A percentile compares a stretch with the other conserved stretches of the same genome.
phyloP scores from a whole-genome alignment of 2,329 filamentous ascomycete genomes.

The Sclerotinia trifoliorum region DNA sequence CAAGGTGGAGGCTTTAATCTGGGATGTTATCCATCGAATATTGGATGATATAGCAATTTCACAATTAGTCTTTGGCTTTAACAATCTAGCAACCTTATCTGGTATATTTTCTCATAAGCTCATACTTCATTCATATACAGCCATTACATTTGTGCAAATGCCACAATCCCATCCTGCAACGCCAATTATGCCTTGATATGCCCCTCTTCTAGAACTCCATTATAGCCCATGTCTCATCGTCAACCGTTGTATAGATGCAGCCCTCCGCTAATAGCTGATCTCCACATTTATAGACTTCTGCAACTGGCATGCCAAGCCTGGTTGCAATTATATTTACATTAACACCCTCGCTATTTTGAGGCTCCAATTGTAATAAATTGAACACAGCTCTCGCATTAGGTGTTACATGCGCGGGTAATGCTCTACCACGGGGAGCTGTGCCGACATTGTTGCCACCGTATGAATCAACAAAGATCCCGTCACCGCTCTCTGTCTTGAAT shows the following conservation, averaged over 20 bases:
- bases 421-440: conserved; percentile 34
- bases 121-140: conserved; percentile 16
- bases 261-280: conserved; percentile 76
- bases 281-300: conserved; percentile 72
- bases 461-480: conserved; percentile 42
- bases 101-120: conserved; percentile 2
- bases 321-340: conserved; percentile 75
- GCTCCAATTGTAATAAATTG: conserved; percentile 62
- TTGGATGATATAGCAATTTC: neutral
- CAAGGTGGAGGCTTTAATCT: neutral
- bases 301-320: conserved; percentile 61
- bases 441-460: conserved; percentile 38
- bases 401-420: conserved; percentile 47
- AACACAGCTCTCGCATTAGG: conserved; percentile 67
- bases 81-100: neutral
- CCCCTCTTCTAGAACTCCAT: conserved; percentile 59
- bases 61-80: neutral
- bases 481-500: conserved; percentile 41
- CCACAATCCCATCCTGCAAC: conserved; percentile 26
- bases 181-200: conserved; percentile 22
- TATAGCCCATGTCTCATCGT: conserved; percentile 89
- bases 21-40: neutral
- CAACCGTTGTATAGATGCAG: conserved; percentile 84
- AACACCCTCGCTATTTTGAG: conserved; percentile 77
- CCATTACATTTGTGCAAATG: conserved; percentile 3